Conservation (phyloP, 2,329 filamentous ascomycete genomes). For the Sclerotinia subarctica region DNA sequence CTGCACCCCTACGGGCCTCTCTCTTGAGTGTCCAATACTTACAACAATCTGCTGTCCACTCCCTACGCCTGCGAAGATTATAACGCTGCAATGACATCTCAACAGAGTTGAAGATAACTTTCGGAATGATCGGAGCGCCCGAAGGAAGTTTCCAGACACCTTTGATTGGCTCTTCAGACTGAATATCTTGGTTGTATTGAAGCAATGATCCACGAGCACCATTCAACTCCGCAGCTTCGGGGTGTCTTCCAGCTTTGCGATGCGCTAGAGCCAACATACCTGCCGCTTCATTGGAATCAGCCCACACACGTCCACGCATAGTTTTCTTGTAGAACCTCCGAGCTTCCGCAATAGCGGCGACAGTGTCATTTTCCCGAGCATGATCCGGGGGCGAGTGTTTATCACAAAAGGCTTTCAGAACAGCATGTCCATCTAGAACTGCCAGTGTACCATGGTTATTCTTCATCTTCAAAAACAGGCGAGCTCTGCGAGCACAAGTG, state of each 20-base stretch:
- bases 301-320: conserved; percentile 89
- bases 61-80: conserved; percentile 79
- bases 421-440: conserved; percentile 72
- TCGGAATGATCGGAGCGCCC: conserved; percentile 89
- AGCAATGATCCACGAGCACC: conserved; percentile 78
- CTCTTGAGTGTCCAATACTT: conserved; percentile 98
- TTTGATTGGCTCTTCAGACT: conserved; percentile 54
- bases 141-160: conserved; percentile 89
- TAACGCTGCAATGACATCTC: conserved; percentile 81
- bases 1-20: conserved; percentile 85
- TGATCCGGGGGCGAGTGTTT: conserved; percentile 91
- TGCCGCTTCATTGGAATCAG: conserved; percentile 81
- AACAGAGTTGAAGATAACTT: conserved; percentile 81
- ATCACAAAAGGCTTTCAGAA: conserved; percentile 93
- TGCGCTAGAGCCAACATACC: conserved; percentile 75
- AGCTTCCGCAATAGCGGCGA: conserved; percentile 74
- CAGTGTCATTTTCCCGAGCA: conserved; percentile 79
- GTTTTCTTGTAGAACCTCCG: conserved; percentile 85
- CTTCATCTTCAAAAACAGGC: conserved; percentile 94
- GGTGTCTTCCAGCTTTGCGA: conserved; percentile 59
- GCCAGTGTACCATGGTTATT: conserved; percentile 76
- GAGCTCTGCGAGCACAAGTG: conserved; percentile 85
- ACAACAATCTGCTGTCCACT: conserved; percentile 88
- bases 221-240: conserved; percentile 76
- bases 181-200: conserved; percentile 42